These are phyloP conservation scores for Acidomyces sp. DNA, from an alignment of 495 filamentous ascomycete genomes.

Conservation along the genomic window DNA sequence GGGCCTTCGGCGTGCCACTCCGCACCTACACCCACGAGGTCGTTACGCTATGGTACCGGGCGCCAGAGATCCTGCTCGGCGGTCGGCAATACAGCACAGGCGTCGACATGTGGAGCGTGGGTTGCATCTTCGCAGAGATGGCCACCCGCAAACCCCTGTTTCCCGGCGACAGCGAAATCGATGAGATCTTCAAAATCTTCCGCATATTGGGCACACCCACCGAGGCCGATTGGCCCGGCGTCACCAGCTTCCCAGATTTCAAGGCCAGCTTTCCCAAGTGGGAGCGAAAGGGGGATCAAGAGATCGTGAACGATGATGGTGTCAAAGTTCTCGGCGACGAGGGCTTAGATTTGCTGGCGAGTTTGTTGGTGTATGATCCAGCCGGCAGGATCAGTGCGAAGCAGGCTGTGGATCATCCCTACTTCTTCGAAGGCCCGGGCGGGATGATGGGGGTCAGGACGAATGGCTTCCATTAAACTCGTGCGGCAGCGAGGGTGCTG, in stretches of 20 bases:
- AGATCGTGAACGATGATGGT: conserved; percentile 35
- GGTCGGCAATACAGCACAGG: conserved; percentile 96
- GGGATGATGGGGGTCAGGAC: conserved; percentile 6
- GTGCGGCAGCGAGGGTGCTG: neutral
- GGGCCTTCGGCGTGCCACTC: conserved; percentile 91
- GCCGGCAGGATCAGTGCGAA: conserved; percentile 90
- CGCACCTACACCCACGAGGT: conserved; percentile 98
- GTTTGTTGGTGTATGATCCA: conserved; percentile 82
- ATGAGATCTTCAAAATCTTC: conserved; percentile 99
- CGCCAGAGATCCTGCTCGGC: conserved; percentile 94
- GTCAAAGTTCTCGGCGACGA: conserved; percentile 47
- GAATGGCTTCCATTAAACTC: conserved; percentile 21
- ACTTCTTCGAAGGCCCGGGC: conserved; percentile 61
- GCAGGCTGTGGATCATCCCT: conserved; percentile 82
- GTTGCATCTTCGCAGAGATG: conserved; percentile 99
- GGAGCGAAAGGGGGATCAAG: conserved; percentile 52
- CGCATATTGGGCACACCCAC: conserved; percentile 82
- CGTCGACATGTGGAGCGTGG: conserved; percentile 98
- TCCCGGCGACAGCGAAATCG: conserved; percentile 96
- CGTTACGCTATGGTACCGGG: conserved; percentile 94
- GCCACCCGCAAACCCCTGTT: conserved; percentile 95
- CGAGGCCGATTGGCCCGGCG: conserved; percentile 84
- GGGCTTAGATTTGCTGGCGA: conserved; percentile 79
- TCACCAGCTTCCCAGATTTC: conserved; percentile 95
- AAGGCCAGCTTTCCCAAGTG: conserved; percentile 96